phyloP scores from a whole-genome alignment of 2,329 filamentous ascomycete species.

The Talaromyces sp. region DNA sequence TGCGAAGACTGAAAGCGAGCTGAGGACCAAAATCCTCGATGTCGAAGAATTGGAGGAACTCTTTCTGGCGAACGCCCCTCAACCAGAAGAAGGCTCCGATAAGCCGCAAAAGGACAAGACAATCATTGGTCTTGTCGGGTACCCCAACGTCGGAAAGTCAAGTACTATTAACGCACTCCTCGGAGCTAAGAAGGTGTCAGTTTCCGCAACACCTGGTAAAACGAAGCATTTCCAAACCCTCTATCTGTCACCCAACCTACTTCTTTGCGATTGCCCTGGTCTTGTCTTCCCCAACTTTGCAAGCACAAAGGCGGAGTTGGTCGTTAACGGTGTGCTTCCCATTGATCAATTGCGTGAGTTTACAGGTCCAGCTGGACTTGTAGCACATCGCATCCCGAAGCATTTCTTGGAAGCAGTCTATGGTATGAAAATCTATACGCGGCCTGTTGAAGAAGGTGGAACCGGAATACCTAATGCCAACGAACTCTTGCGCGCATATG shows the following conservation, averaged over 20 bases:
- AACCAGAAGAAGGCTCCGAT: constrained; percentile 48
- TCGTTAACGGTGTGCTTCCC: constrained; percentile 89
- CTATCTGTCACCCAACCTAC: constrained; percentile 81
- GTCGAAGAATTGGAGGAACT: constrained; percentile 89
- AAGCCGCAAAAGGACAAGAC: constrained; percentile 60
- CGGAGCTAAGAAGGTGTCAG: constrained; percentile 96
- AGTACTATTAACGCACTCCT: constrained; percentile 99
- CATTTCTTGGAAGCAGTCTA: constrained; percentile 88
- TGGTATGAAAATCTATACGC: constrained; percentile 79
- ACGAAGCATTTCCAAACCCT: constrained; percentile 99
- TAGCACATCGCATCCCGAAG: constrained; percentile 81
- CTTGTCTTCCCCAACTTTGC: constrained; percentile 98
- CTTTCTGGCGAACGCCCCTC: constrained; percentile 72
- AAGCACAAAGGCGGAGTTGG: constrained; percentile 90
- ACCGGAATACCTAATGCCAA: constrained; percentile 80
- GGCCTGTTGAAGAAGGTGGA: constrained; percentile 85
- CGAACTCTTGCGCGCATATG: constrained; percentile 83
- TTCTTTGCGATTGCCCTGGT: constrained; percentile 97
- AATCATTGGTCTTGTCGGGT: constrained; percentile 89
- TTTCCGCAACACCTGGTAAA: constrained; percentile 95
- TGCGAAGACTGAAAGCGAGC: constrained; percentile 37
- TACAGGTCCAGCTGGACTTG: constrained; percentile 77
- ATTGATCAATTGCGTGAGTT: constrained; percentile 96
- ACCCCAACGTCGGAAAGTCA: constrained; percentile 98
- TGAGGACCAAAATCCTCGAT: constrained; percentile 72